These are phyloP conservation scores for Penium margaritaceum DNA, from an alignment of 139 green algal genomes.

Conservation along the genomic window DNA sequence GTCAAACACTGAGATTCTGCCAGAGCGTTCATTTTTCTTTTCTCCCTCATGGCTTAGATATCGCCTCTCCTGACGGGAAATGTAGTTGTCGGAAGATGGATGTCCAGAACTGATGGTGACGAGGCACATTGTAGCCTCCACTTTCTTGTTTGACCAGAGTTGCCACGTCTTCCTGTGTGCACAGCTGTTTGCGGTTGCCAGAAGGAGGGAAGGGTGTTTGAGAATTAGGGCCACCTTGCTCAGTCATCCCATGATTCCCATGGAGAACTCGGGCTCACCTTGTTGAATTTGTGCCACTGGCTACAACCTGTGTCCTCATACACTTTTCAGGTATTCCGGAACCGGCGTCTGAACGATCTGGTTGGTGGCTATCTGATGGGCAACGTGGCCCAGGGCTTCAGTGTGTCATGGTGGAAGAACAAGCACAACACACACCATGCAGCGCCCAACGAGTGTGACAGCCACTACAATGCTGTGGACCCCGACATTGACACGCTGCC, in stretches of 20 bases:
- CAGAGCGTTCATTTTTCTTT: no score
- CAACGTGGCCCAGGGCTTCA: slow-evolving; percentile 56
- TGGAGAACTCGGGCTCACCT: neutral
- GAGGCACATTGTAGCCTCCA: no score
- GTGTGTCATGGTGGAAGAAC: slow-evolving; percentile 64
- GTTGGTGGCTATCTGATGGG: slow-evolving; percentile 53
- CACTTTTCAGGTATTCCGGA: slow-evolving; percentile 54
- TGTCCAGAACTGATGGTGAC: no score
- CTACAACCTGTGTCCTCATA: slow-evolving; percentile 1
- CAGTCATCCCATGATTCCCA: neutral
- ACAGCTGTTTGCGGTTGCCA: no score
- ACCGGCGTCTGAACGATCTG: slow-evolving; percentile 48
- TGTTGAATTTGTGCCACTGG: neutral
- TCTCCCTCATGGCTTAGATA: no score
- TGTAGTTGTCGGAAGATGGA: no score
- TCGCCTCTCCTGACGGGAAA: no score
- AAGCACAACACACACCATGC: slow-evolving; percentile 76
- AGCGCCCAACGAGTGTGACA: slow-evolving; percentile 58
- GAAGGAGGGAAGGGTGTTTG: no score
- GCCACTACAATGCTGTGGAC: slow-evolving; percentile 52
- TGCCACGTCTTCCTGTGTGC: no score
- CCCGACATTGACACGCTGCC: slow-evolving; percentile 74
- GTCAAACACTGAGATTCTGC: no score
- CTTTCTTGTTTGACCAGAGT: no score
- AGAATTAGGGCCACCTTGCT: neutral